A percentile compares a stretch with the other conserved stretches of the same genome.
phyloP scores from a whole-genome alignment of 2,329 filamentous ascomycete genomes.

The Trichoderma gracile region DNA sequence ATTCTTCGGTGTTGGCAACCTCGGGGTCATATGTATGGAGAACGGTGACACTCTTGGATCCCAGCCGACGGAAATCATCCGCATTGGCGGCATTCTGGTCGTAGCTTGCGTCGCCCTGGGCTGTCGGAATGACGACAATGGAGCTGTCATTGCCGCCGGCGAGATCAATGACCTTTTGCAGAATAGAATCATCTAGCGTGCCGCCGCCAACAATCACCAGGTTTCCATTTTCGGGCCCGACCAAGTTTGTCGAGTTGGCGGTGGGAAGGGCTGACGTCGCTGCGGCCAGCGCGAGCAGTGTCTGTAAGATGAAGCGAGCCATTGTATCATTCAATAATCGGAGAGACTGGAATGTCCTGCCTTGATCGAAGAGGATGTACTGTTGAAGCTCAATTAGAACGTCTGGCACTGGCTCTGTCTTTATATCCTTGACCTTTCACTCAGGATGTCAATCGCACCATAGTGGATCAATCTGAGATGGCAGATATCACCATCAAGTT shows the following conservation, averaged over 20 bases:
- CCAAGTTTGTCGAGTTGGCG: background rate
- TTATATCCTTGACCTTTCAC: background rate
- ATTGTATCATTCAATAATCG: background rate
- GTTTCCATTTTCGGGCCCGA: slow-evolving; percentile 18
- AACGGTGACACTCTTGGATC: slow-evolving; percentile 11
- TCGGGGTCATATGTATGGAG: slow-evolving; percentile 11
- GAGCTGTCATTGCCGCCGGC: slow-evolving; percentile 11
- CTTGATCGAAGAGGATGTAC: background rate
- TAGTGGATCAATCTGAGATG: slow-evolving; percentile 20
- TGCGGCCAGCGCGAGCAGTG: background rate
- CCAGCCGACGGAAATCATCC: slow-evolving; percentile 6
- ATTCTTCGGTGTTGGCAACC: slow-evolving; percentile 13
- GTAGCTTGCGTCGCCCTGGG: slow-evolving; percentile 13
- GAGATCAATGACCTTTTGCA: slow-evolving; percentile 11
- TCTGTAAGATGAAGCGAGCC: background rate
- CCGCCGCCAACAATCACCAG: slow-evolving; percentile 15
- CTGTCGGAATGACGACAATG: slow-evolving; percentile 16
- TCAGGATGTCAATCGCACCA: background rate
- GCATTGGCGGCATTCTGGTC: slow-evolving; percentile 17
- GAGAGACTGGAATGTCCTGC: background rate
- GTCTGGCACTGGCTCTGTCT: too few relatives aligned
- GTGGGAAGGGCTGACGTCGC: background rate
- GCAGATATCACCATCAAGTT: background rate
- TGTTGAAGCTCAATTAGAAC: background rate
- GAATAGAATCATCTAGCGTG: slow-evolving; percentile 8